These are phyloP conservation scores for Ascobolus immersus DNA, from an alignment of 495 filamentous ascomycete genomes.

Conservation along the genomic window DNA sequence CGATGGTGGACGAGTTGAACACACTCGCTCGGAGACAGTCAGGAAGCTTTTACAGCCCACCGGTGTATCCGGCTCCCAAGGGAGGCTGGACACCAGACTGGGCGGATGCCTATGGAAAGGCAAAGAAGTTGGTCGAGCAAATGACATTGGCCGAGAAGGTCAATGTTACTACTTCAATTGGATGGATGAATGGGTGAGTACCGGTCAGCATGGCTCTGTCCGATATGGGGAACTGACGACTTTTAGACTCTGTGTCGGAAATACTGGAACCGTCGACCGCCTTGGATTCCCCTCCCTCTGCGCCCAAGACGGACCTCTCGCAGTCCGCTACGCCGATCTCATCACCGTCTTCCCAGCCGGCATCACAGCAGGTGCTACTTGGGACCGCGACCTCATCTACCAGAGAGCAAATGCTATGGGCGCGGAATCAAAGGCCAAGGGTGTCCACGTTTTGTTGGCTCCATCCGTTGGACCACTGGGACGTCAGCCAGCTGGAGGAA, in stretches of 20 bases:
- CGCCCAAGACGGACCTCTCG: slow-evolving; percentile 32
- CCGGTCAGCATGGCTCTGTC: background rate
- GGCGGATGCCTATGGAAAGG: slow-evolving; percentile 36
- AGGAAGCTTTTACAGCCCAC: slow-evolving; percentile 22
- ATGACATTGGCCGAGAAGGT: slow-evolving; percentile 48
- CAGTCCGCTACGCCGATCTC: slow-evolving; percentile 23
- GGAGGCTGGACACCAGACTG: slow-evolving; percentile 19
- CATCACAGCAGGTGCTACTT: slow-evolving; percentile 30
- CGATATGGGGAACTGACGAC: slow-evolving; percentile 1
- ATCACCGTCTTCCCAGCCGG: slow-evolving; percentile 31
- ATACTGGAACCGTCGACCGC: slow-evolving; percentile 22
- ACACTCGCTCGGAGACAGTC: too few species aligned
- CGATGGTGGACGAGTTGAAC: too few species aligned
- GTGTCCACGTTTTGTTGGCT: slow-evolving; percentile 43
- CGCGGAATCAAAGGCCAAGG: slow-evolving; percentile 45
- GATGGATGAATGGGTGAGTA: slow-evolving; percentile 25
- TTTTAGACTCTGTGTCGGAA: slow-evolving; percentile 43
- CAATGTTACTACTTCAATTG: slow-evolving; percentile 39
- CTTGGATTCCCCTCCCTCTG: slow-evolving; percentile 18
- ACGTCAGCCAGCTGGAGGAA: slow-evolving; percentile 39
- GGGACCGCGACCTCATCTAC: slow-evolving; percentile 37
- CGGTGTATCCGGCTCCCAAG: slow-evolving; percentile 62
- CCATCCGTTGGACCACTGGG: slow-evolving; percentile 43
- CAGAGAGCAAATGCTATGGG: slow-evolving; percentile 40
- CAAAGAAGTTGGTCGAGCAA: slow-evolving; percentile 28